Percentiles rank a stretch among this genome's conserved stretches.
Conservation (phyloP, 441 rosid genomes). For the Populus hybrid region DNA sequence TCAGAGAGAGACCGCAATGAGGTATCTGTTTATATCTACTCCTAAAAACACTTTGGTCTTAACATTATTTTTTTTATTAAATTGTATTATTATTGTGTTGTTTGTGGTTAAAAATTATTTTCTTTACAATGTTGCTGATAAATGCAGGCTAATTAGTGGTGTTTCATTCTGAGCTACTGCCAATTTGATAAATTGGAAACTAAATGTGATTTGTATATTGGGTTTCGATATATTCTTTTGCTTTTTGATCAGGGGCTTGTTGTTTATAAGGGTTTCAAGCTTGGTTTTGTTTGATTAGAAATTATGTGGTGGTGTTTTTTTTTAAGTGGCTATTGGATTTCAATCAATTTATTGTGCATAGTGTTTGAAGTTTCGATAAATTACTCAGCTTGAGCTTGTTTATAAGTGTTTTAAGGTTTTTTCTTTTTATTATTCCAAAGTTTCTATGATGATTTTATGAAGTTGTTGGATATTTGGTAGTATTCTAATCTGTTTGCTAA, state of each 20-base stretch:
- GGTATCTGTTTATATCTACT: conserved; percentile 55
- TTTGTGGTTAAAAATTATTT: neutral
- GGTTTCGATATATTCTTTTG: neutral
- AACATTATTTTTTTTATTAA: neutral
- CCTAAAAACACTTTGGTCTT: conserved; percentile 1
- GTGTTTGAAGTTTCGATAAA: neutral
- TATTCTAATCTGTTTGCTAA: too few relatives aligned
- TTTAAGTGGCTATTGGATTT: too few relatives aligned
- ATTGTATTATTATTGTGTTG: neutral
- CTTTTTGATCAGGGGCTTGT: neutral
- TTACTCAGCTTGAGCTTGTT: neutral
- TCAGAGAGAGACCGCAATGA: conserved; percentile 46
- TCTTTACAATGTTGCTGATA: neutral
- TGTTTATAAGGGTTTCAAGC: neutral
- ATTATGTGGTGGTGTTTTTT: neutral
- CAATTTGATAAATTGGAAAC: neutral
- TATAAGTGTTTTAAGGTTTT: too few relatives aligned
- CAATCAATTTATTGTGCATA: neutral
- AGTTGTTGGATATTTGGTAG: too few relatives aligned
- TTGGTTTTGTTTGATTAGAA: neutral
- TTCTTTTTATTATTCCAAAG: too few relatives aligned
- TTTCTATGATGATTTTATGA: too few relatives aligned
- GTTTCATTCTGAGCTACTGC: neutral
- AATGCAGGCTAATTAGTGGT: neutral
- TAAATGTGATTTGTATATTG: neutral